These are phyloP conservation scores for Allantophomopsis lycopodina DNA, from an alignment of 2,329 filamentous ascomycete genomes.

Conservation along the genomic window DNA sequence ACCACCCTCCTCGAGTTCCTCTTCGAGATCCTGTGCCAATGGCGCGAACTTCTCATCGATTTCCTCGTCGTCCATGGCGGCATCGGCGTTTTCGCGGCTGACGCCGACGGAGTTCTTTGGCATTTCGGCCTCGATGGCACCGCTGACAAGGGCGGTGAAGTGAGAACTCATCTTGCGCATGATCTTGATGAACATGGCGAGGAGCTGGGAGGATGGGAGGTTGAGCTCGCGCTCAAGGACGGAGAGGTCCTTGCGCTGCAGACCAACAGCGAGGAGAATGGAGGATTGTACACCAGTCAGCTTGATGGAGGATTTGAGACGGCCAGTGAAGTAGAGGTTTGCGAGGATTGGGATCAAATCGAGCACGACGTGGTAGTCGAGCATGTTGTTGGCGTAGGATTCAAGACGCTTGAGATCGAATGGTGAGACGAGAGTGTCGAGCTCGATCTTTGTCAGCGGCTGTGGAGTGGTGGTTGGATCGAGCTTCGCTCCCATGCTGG, in stretches of 20 bases:
- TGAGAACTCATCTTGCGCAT: conserved; percentile 73
- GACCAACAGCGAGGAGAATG: conserved; percentile 77
- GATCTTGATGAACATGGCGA: conserved; percentile 97
- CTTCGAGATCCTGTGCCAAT: conserved; percentile 56
- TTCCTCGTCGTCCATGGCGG: conserved; percentile 56
- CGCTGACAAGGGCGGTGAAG: conserved; percentile 63
- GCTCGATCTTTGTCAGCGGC: conserved; percentile 56
- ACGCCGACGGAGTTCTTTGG: conserved; percentile 45
- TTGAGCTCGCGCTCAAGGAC: conserved; percentile 66
- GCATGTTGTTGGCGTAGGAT: conserved; percentile 90
- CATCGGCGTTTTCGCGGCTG: conserved; percentile 42
- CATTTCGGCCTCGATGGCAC: conserved; percentile 55
- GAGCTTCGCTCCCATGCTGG: conserved; percentile 55
- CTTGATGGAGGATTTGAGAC: conserved; percentile 50
- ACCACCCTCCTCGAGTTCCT: conserved; percentile 75
- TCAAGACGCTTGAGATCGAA: conserved; percentile 93
- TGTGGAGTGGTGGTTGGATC: conserved; percentile 38
- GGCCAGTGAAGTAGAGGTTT: conserved; percentile 71
- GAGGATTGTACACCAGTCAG: conserved; percentile 75
- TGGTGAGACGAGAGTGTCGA: conserved; percentile 70
- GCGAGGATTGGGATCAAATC: conserved; percentile 81
- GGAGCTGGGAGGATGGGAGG: conserved; percentile 61
- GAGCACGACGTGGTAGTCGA: conserved; percentile 95
- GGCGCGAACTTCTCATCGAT: conserved; percentile 55
- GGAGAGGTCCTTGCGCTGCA: conserved; percentile 83